Conservation (phyloP, 2,329 filamentous ascomycete species). For the Didymellaceae sp. region DNA sequence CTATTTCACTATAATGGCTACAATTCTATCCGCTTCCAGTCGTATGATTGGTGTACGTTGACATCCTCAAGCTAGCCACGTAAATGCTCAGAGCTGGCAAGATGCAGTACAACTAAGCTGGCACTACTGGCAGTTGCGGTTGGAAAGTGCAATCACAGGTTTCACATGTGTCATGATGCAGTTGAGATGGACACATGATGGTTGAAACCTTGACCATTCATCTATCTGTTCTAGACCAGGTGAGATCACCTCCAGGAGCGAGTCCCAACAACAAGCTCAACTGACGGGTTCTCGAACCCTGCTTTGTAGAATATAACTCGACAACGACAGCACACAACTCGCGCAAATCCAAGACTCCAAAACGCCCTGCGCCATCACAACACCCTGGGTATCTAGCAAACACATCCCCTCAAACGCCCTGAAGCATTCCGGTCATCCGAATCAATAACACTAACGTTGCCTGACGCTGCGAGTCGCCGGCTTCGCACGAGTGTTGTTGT, state of each 20-base stretch:
- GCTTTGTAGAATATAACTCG: neutral
- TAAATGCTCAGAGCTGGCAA: no score
- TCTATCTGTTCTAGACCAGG: conserved; percentile 1
- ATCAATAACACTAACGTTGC: conserved; percentile 28
- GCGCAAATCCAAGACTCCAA: neutral
- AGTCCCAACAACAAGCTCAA: conserved; percentile 11
- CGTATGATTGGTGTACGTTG: no score
- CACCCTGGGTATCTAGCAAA: conserved; percentile 15
- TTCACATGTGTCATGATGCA: neutral
- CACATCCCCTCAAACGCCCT: conserved; percentile 18
- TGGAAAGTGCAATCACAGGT: no score
- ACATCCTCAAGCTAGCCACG: no score
- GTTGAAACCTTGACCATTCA: neutral
- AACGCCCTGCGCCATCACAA: conserved; percentile 17
- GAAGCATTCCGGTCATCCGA: conserved; percentile 7
- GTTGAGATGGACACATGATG: neutral
- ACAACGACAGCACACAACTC: neutral
- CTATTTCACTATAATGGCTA: no score
- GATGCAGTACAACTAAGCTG: no score
- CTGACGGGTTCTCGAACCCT: conserved; percentile 2
- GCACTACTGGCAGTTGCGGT: no score
- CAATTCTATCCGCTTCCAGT: no score
- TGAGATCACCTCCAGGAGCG: conserved; percentile 11
- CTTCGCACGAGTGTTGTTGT: conserved; percentile 26
- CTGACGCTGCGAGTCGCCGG: conserved; percentile 26